Percentiles rank a stretch among this genome's conserved stretches.
These are phyloP conservation scores for Bjerkandera adusta DNA, from an alignment of 1,284 basidiomycete species.

Conservation along the genomic window DNA sequence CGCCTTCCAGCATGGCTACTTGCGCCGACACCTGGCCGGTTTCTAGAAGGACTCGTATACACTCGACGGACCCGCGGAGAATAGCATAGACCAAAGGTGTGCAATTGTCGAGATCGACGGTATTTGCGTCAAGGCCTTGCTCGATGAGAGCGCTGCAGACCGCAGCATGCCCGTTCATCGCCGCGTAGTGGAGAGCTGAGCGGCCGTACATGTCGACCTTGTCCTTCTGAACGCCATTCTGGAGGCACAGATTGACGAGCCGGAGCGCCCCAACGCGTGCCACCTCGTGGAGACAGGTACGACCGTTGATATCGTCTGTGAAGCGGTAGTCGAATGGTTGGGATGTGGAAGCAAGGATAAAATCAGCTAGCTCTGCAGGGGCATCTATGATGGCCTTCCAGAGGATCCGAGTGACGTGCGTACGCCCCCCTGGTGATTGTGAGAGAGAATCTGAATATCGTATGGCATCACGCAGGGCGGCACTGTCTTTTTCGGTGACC, in stretches of 20 bases:
- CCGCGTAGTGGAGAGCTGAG: conserved; percentile 93
- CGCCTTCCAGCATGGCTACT: conserved; percentile 54
- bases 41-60: conserved; percentile 77
- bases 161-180: conserved; percentile 85
- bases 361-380: conserved; percentile 66
- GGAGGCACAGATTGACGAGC: conserved; percentile 84
- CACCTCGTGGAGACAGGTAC: conserved; percentile 94
- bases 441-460: conserved; percentile 67
- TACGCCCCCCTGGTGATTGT: conserved; percentile 54
- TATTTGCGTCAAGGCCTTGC: conserved; percentile 62
- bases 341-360: conserved; percentile 68
- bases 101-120: conserved; percentile 91
- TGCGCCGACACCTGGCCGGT: conserved; percentile 61
- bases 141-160: conserved; percentile 81
- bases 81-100: conserved; percentile 93
- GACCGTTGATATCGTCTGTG: conserved; percentile 96
- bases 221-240: conserved; percentile 65
- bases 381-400: conserved; percentile 91
- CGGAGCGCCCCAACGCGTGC: conserved; percentile 81
- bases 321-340: conserved; percentile 85
- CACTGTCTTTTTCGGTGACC: conserved; percentile 56
- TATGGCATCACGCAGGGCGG: conserved; percentile 68
- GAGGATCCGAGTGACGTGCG: conserved; percentile 79
- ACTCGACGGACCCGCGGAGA: conserved; percentile 80
- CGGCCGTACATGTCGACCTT: conserved; percentile 89